A percentile compares a stretch with the other conserved stretches of the same genome.
Evolutionary conservation across 2,329 filamentous ascomycete species (phyloP).

Genomic region (Botryosphaeria dothidea): DNA sequence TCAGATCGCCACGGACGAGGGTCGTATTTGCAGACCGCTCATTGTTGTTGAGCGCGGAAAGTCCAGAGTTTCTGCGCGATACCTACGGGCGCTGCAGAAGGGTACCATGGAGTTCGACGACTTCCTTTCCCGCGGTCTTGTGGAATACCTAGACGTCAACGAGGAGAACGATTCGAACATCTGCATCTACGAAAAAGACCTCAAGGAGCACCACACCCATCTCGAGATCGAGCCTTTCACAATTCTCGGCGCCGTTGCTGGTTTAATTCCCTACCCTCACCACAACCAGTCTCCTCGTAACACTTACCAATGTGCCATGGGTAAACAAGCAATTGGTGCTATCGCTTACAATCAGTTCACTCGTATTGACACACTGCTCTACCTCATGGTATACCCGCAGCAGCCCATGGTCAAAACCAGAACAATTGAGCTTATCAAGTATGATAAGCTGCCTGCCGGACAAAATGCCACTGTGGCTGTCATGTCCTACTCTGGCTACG

Average conservation of each 20-base stretch:
- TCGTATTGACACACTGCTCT: slow-evolving; percentile 92
- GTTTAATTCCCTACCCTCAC: slow-evolving; percentile 95
- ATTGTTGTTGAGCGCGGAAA: slow-evolving; percentile 91
- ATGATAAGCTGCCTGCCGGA: slow-evolving; percentile 94
- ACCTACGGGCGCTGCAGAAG: slow-evolving; percentile 78
- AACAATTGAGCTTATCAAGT: slow-evolving; percentile 94
- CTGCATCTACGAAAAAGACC: slow-evolving; percentile 82
- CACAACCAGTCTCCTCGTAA: slow-evolving; percentile 99
- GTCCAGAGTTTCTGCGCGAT: slow-evolving; percentile 75
- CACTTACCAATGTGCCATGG: slow-evolving; percentile 99
- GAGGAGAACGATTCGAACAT: slow-evolving; percentile 97
- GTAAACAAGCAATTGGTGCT: slow-evolving; percentile 98
- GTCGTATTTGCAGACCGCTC: slow-evolving; percentile 90
- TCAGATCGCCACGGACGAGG: slow-evolving; percentile 95
- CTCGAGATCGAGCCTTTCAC: slow-evolving; percentile 98
- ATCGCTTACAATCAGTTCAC: slow-evolving; percentile 99
- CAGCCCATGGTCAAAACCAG: slow-evolving; percentile 96
- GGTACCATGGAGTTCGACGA: slow-evolving; percentile 91
- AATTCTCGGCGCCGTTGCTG: slow-evolving; percentile 90
- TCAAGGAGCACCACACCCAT: slow-evolving; percentile 83
- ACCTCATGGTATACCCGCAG: slow-evolving; percentile 96
- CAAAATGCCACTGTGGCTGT: slow-evolving; percentile 97
- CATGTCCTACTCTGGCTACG: slow-evolving; percentile 99
- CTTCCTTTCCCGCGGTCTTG: slow-evolving; percentile 83
- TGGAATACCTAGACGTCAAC: slow-evolving; percentile 97